These are phyloP conservation scores for Cucurbitaria berberidis DNA, from an alignment of 2,329 filamentous ascomycete genomes.

Conservation along the genomic window DNA sequence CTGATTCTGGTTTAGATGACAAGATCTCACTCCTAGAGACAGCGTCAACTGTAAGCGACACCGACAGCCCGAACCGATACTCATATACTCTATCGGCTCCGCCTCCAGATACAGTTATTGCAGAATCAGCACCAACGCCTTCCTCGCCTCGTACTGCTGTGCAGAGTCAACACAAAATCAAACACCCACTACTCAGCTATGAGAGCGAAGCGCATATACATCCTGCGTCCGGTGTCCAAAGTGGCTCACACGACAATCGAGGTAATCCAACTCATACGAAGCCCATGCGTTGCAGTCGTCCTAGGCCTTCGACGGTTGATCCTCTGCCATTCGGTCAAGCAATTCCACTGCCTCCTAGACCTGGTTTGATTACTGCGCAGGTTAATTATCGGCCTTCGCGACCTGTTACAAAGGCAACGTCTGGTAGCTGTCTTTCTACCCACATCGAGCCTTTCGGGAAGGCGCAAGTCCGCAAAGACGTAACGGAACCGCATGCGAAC, in stretches of 20 bases:
- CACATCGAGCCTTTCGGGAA: background rate
- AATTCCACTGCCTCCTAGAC: conserved; percentile 1
- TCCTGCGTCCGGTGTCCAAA: conserved; percentile 3
- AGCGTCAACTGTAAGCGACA: background rate
- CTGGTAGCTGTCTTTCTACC: background rate
- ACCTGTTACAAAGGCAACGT: background rate
- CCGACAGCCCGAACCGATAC: background rate
- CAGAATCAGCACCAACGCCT: background rate
- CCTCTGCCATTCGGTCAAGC: background rate
- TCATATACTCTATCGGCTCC: background rate
- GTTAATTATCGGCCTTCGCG: background rate
- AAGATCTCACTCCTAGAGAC: conserved; percentile 10
- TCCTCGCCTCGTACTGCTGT: background rate
- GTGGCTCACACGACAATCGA: background rate
- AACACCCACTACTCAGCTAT: conserved; percentile 19
- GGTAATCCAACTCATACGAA: background rate
- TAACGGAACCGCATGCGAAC: background rate
- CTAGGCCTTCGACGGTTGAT: background rate
- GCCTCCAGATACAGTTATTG: background rate
- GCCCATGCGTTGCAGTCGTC: background rate
- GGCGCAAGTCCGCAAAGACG: too few species aligned
- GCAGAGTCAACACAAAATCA: background rate
- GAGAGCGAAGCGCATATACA: conserved; percentile 14
- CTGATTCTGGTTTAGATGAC: conserved; percentile 1
- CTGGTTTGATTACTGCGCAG: background rate